Evolutionary conservation across 2,329 filamentous ascomycete genomes (phyloP).

Genomic region (Verticillium nubilum): DNA sequence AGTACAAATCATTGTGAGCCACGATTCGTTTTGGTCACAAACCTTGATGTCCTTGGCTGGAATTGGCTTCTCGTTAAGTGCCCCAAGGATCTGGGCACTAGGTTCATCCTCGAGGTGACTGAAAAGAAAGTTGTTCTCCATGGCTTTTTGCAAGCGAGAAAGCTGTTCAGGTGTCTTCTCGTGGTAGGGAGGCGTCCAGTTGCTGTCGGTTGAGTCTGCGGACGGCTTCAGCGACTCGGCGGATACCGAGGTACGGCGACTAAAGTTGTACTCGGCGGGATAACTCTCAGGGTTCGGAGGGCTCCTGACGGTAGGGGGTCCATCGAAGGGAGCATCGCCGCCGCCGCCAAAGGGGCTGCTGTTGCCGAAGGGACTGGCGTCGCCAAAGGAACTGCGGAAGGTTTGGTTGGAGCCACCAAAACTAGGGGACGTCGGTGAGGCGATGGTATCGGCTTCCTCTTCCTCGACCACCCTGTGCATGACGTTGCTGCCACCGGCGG

Average conservation of each 20-base stretch:
- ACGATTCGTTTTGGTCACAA: slow-evolving; percentile 12
- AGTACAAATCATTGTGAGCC: slow-evolving; percentile 9
- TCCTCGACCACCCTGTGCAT: slow-evolving; percentile 68
- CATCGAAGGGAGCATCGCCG: slow-evolving; percentile 38
- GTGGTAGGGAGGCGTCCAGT: slow-evolving; percentile 84
- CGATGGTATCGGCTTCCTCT: slow-evolving; percentile 72
- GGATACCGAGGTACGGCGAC: slow-evolving; percentile 89
- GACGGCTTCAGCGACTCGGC: slow-evolving; percentile 93
- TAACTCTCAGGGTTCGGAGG: slow-evolving; percentile 62
- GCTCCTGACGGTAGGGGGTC: slow-evolving; percentile 38
- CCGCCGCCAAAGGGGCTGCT: slow-evolving; percentile 1
- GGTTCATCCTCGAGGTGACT: slow-evolving; percentile 93
- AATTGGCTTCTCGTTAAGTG: slow-evolving; percentile 90
- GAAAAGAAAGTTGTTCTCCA: slow-evolving; percentile 89
- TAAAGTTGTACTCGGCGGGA: slow-evolving; percentile 90
- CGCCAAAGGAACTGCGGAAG: slow-evolving; percentile 48
- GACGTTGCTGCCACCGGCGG: slow-evolving; percentile 27
- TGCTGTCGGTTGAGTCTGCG: slow-evolving; percentile 70
- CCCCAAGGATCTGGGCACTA: slow-evolving; percentile 78
- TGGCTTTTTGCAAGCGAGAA: slow-evolving; percentile 70
- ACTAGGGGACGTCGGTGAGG: slow-evolving; percentile 64
- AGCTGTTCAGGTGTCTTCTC: slow-evolving; percentile 80
- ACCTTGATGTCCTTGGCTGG: slow-evolving; percentile 81
- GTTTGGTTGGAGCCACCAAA: slow-evolving; percentile 42
- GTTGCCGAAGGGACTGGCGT: slow-evolving; percentile 15